Evolutionary conservation across 371 early-diverging fungal species (phyloP).

Genomic region (Mortierella sp.): DNA sequence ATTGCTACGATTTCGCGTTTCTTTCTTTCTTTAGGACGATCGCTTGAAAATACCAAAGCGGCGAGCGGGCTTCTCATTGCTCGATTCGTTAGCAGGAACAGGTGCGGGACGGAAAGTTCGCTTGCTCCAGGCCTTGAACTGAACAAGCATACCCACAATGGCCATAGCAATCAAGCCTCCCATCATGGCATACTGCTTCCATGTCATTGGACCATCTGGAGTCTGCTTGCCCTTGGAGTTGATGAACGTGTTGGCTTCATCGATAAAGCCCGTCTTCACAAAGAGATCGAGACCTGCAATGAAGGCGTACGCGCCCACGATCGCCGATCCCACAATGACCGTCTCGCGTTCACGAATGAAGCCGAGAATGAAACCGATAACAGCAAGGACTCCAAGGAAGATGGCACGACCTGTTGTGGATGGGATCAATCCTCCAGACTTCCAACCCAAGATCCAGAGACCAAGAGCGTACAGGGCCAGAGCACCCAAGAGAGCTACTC

Average conservation of each 20-base stretch:
- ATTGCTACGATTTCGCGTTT: too few relatives aligned
- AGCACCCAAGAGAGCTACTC: constrained; percentile 72
- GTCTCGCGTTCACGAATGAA: constrained; percentile 64
- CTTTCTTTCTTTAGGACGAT: too few relatives aligned
- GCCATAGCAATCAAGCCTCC: constrained; percentile 25
- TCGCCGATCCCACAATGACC: constrained; percentile 70
- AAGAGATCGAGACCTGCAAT: constrained; percentile 82
- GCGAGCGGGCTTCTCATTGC: constrained; percentile 30
- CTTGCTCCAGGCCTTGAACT: constrained; percentile 28
- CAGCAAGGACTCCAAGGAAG: constrained; percentile 66
- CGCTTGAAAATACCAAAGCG: constrained; percentile 21
- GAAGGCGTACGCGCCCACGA: constrained; percentile 76
- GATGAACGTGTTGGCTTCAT: constrained; percentile 46
- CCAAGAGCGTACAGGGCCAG: constrained; percentile 65
- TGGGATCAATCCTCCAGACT: constrained; percentile 62
- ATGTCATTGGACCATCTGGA: neutral
- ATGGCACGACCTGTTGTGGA: constrained; percentile 68
- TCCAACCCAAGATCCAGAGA: constrained; percentile 71
- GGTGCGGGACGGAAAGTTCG: constrained; percentile 25
- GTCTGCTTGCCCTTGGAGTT: constrained; percentile 30
- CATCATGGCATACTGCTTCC: constrained; percentile 21
- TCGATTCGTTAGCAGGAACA: neutral
- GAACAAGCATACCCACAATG: constrained; percentile 27
- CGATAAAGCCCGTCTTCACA: constrained; percentile 74
- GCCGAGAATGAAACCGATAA: constrained; percentile 64